Base-by-base conservation (phyloP, 1,284 basidiomycete genomes). In the Moesziomyces aphidis region DNA sequence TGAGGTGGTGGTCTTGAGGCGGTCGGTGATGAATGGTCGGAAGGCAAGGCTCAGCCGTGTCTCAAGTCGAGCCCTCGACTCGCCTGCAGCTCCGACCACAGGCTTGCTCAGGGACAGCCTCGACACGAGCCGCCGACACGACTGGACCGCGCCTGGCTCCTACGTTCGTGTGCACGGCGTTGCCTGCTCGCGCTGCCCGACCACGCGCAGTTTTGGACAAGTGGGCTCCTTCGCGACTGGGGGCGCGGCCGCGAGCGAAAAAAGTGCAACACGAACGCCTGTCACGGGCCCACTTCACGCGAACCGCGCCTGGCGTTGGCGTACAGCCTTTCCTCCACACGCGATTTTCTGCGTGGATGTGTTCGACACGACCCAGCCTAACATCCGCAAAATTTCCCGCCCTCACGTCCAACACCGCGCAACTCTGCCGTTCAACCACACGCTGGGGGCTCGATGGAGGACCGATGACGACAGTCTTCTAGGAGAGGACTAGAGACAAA, bases 301-400 rank as follows among this genome's bases (percentile, higher is more conserved):
- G 70, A 73, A 57, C 64, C 70, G 70, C 63, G 64, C 46, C 50
- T 59, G 63, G 57, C 56, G 63, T 55, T 67, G 63, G 56, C 69
- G 63, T 66, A 72, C 23, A 70, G 61, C 34, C 15, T 24, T 55
- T 42, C 49, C 67, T 56, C 61, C 67, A 70, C 67, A 60, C 56
- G 46, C 50, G 36, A 34, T 43, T 15, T 43, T 22, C 36, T 21
- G 23, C 42, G 51, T 52, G 7, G 0, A 34, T 6, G 1, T 24
- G 24, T 36, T 24, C 34, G 31, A 13, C 19, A 10, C 5, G 8
- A n/a, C 5, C 5, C 28, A 39, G 50, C 26, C 31, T 51, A 51
- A 51, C 50, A 51, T 10, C 1, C 11, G 10, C 15, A 8, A 28
- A 49, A 19, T 49, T 49, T 9, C 19, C 13, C 39, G 39, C 15